Evolutionary conservation across 345 rosid species (phyloP).

Genomic region (Firmiana major): DNA sequence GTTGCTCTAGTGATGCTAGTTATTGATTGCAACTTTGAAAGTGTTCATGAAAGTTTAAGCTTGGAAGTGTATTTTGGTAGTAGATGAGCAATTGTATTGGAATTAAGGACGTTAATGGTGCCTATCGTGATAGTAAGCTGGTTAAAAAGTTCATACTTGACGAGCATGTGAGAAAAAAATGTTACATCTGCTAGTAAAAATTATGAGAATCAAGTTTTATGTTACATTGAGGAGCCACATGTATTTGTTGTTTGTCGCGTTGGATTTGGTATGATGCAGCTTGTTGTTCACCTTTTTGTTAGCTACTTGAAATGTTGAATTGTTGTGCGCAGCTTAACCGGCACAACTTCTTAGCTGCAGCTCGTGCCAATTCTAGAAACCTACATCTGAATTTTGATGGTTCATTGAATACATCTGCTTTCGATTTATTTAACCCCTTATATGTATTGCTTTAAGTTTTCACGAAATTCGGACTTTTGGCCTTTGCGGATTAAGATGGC

Average conservation of each 20-base stretch:
- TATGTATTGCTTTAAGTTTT: not conserved
- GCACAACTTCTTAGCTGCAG: not conserved
- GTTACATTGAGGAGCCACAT: not conserved
- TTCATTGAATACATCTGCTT: not conserved
- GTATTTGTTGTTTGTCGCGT: not conserved
- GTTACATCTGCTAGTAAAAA: not conserved
- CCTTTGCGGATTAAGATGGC: not conserved
- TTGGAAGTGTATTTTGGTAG: not conserved
- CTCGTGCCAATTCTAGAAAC: not conserved
- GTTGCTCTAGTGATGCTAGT: not conserved
- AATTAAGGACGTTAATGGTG: not conserved
- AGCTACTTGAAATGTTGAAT: slow-evolving; percentile 4
- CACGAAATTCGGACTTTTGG: not conserved
- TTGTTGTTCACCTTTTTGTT: not conserved
- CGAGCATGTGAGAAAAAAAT: not conserved
- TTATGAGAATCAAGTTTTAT: not conserved
- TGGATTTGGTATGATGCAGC: not conserved
- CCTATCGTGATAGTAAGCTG: not conserved
- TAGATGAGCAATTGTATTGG: not conserved
- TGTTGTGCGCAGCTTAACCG: not conserved
- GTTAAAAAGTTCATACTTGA: not conserved
- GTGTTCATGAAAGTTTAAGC: not conserved
- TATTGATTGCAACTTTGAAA: not conserved
- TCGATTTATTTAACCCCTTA: not conserved
- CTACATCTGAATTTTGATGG: not conserved